Evolutionary conservation across 2,329 filamentous ascomycete genomes (phyloP).

Genomic region (Westerdykella sp.): DNA sequence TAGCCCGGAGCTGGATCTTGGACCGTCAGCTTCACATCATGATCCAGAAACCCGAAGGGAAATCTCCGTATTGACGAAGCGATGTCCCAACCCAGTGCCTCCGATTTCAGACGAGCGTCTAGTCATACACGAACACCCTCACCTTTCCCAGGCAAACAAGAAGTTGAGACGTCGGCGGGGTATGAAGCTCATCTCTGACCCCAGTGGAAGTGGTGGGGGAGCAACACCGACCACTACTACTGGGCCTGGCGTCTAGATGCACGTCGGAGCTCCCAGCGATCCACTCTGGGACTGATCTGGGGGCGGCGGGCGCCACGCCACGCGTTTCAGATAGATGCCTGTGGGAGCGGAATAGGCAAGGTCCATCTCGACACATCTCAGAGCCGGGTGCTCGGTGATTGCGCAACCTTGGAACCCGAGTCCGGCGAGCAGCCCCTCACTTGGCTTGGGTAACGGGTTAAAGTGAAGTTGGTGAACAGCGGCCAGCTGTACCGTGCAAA

Average conservation of each 20-base stretch:
- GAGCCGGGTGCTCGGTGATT: slow-evolving; percentile 37
- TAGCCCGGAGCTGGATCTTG: background rate
- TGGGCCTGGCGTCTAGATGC: slow-evolving; percentile 9
- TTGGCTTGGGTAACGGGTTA: background rate
- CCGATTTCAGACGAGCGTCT: too few species aligned
- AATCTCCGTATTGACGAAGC: too few species aligned
- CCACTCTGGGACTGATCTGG: slow-evolving; percentile 24
- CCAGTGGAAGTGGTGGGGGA: too few species aligned
- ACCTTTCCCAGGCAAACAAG: too few species aligned
- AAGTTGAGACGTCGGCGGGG: too few species aligned
- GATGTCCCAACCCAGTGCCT: too few species aligned
- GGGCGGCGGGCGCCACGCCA: slow-evolving; percentile 13
- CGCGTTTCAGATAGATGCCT: slow-evolving; percentile 30
- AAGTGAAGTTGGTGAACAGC: too few species aligned
- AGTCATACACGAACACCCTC: too few species aligned
- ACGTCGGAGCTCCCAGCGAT: slow-evolving; percentile 19
- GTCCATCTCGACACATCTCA: slow-evolving; percentile 23
- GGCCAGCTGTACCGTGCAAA: too few species aligned
- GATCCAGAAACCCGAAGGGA: too few species aligned
- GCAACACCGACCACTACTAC: too few species aligned
- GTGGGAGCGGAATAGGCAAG: slow-evolving; percentile 24
- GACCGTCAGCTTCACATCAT: background rate
- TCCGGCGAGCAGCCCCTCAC: slow-evolving; percentile 17
- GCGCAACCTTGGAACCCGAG: slow-evolving; percentile 24
- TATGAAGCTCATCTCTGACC: too few species aligned